Base-by-base conservation (phyloP, 257 asterid species). In the Anisodus tanguticus region DNA sequence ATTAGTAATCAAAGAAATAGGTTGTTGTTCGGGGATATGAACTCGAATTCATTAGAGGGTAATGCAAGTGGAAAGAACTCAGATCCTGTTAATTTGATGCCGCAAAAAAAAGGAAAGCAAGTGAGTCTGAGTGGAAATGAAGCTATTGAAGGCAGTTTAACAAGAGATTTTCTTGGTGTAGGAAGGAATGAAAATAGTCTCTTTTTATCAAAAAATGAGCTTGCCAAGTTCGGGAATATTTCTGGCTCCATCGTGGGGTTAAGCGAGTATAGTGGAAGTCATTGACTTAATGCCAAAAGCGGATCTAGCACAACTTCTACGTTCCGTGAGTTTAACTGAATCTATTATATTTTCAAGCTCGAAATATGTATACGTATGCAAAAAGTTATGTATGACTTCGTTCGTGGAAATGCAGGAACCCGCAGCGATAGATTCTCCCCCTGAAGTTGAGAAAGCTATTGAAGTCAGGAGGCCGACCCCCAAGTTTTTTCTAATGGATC, bases 91-190 rank as follows among this genome's bases (percentile, higher is more conserved):
- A 68, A 68, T 31, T 13, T 82, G 63, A 81, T 63, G 84, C 19
- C 67, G 47, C 58, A 81, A 15, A 81, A 82, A 39, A 82, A 82
- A 70, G 84, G 84, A 51, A 82, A 82, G 13, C 84, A 82, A 66
- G 66, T 82, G n/a, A 82, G 37, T 57, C 58, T 81, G 2, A 58
- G 84, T 11, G 77, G 84, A 60, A 81, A 37, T 41, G 84, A 66
- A 66, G 53, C 63, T 22, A 41, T 66, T 8, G 84, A 82, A 17
- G 63, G 63, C 15, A 37, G 84, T 19, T 82, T 82, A 70, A 82
- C 84, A 3, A 82, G 84, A 37, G 84, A 82, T 66, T 82, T 82
- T 49, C 79, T 82, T 7, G 84, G 84, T 6, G 84, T 82, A 8
- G 79, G 84, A 47, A 79, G 79, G 53, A 82, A 82, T 2, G 84